Conservation (phyloP, 2,329 filamentous ascomycete species). For the Drechslerella dactyloides region DNA sequence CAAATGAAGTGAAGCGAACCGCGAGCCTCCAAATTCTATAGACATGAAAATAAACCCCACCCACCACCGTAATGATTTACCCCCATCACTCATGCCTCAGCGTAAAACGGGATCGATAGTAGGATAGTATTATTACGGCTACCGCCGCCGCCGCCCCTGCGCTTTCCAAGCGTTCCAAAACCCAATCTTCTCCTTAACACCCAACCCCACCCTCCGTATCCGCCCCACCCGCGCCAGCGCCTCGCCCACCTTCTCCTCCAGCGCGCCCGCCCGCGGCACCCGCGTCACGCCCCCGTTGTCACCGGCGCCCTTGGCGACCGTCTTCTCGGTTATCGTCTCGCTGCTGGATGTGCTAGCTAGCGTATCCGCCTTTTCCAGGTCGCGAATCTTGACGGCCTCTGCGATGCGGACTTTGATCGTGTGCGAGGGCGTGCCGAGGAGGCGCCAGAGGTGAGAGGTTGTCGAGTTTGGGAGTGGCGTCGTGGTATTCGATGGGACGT, state of each 20-base stretch:
- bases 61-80: no score
- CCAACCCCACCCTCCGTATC: conserved; percentile 86
- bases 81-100: no score
- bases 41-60: no score
- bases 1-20: no score
- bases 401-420: conserved; percentile 90
- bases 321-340: conserved; percentile 53
- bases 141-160: conserved; percentile 56
- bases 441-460: conserved; percentile 78
- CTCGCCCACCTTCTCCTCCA: conserved; percentile 78
- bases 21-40: no score
- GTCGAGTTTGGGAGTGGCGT: conserved; percentile 83
- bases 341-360: conserved; percentile 53
- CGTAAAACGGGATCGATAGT: neutral
- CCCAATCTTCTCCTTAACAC: conserved; percentile 78
- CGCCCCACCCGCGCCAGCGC: conserved; percentile 83
- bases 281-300: conserved; percentile 12
- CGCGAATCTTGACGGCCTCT: conserved; percentile 68
- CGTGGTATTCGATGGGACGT: conserved; percentile 85
- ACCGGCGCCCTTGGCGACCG: conserved; percentile 9
- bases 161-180: conserved; percentile 75
- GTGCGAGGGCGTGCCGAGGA: conserved; percentile 83
- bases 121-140: neutral
- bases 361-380: conserved; percentile 52
- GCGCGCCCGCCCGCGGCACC: conserved; percentile 60